phyloP scores from a whole-genome alignment of 208 protist genomes.

The Crithidia sp. region DNA sequence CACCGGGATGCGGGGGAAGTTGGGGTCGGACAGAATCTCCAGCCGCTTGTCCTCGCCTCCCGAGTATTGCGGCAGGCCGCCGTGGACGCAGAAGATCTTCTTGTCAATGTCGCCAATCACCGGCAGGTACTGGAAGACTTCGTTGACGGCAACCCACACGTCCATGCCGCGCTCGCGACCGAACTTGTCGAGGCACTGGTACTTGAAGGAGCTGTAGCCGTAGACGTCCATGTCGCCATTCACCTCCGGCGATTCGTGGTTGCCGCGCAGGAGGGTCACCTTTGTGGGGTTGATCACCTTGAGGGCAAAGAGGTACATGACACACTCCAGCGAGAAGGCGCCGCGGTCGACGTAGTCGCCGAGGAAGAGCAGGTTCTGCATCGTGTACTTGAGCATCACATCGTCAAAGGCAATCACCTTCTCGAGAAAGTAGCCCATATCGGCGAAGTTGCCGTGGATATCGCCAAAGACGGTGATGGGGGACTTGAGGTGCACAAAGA shows the following conservation, averaged over 20 bases:
- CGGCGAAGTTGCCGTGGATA: conserved; percentile 94
- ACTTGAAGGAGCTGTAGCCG: conserved; percentile 92
- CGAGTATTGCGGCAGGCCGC: conserved; percentile 92
- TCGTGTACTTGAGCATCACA: conserved; percentile 92
- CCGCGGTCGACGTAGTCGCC: conserved; percentile 98
- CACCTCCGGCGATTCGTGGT: conserved; percentile 93
- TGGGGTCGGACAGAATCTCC: conserved; percentile 82
- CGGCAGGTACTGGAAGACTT: conserved; percentile 92
- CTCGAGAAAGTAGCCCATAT: conserved; percentile 92
- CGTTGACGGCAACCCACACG: conserved; percentile 92
- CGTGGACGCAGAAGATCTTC: conserved; percentile 95
- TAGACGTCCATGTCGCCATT: conserved; percentile 94
- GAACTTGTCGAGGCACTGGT: conserved; percentile 92
- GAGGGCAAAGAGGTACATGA: conserved; percentile 89
- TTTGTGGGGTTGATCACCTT: conserved; percentile 90
- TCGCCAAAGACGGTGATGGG: conserved; percentile 93
- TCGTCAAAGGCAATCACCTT: conserved; percentile 90
- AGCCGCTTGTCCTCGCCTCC: conserved; percentile 89
- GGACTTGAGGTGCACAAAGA: conserved; percentile 89
- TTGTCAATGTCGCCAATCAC: conserved; percentile 94
- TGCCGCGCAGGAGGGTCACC: conserved; percentile 93
- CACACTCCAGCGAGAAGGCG: conserved; percentile 86
- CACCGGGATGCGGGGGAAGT: conserved; percentile 87
- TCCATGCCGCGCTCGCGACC: conserved; percentile 83
- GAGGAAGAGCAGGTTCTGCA: conserved; percentile 96